Percentiles rank a stretch among this genome's conserved stretches.
phyloP scores from a whole-genome alignment of 805 yeast genomes.

The Danielia reshetovae region DNA sequence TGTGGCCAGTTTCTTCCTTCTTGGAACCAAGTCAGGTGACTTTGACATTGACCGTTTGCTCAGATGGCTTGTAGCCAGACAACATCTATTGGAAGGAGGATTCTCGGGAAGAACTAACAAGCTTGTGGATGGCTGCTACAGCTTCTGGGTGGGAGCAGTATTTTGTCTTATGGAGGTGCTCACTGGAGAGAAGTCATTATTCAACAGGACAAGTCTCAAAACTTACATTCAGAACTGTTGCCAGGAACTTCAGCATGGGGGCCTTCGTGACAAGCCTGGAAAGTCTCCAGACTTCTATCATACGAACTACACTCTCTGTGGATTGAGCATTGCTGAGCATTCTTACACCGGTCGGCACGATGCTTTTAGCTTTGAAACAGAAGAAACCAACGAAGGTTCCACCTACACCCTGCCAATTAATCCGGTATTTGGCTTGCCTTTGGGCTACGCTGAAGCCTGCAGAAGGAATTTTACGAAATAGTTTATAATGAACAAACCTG shows the following conservation, averaged over 20 bases:
- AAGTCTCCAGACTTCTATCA: slow-evolving; percentile 81
- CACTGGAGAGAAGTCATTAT: slow-evolving; percentile 18
- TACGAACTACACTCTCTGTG: slow-evolving; percentile 78
- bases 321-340: slow-evolving; percentile 61
- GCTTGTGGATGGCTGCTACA: slow-evolving; percentile 92
- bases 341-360: slow-evolving; percentile 1
- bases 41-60: slow-evolving; percentile 31
- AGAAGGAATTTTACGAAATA: slow-evolving; percentile 4
- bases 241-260: slow-evolving; percentile 61
- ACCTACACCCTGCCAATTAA: slow-evolving; percentile 10
- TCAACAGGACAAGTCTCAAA: slow-evolving; percentile 56
- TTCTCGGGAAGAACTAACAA: slow-evolving; percentile 88
- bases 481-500: not conserved
- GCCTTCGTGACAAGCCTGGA: slow-evolving; percentile 87
- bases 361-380: slow-evolving; percentile 4
- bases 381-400: slow-evolving; percentile 7
- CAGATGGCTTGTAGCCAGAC: slow-evolving; percentile 71
- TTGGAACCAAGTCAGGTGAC: slow-evolving; percentile 14
- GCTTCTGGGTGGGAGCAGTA: slow-evolving; percentile 91
- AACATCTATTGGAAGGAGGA: slow-evolving; percentile 76
- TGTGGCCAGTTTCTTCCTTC: slow-evolving; percentile 53
- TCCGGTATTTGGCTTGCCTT: slow-evolving; percentile 49
- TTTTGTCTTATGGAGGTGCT: slow-evolving; percentile 60
- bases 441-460: slow-evolving; percentile 32
- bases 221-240: slow-evolving; percentile 73